Evolutionary conservation across 495 filamentous ascomycete species (phyloP).

Genomic region (Xylaria grammica): DNA sequence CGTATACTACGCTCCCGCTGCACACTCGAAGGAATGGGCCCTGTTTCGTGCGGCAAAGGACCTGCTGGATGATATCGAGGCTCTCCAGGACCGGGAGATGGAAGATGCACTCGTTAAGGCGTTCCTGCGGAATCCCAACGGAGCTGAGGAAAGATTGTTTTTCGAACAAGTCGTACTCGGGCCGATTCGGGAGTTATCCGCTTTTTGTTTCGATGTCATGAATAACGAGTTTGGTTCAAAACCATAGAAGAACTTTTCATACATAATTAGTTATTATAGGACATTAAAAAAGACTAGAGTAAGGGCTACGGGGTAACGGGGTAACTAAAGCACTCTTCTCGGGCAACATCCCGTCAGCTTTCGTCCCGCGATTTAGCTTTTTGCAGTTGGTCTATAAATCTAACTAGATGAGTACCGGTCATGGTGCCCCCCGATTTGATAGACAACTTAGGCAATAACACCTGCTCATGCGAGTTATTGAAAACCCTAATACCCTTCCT

Average conservation of each 20-base stretch:
- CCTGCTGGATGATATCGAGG: conserved; percentile 45
- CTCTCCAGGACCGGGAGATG: conserved; percentile 41
- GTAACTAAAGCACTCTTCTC: too few relatives aligned
- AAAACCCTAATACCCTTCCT: too few relatives aligned
- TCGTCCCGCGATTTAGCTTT: too few relatives aligned
- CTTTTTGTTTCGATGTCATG: conserved; percentile 42
- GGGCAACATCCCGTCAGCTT: too few relatives aligned
- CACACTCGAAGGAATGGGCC: conserved; percentile 42
- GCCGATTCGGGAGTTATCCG: conserved; percentile 41
- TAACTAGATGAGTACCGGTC: too few relatives aligned
- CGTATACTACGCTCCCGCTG: conserved; percentile 36
- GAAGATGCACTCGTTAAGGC: conserved; percentile 40
- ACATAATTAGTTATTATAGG: neutral
- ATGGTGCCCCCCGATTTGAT: too few relatives aligned
- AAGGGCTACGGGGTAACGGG: too few relatives aligned
- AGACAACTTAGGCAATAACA: too few relatives aligned
- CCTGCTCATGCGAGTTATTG: too few relatives aligned
- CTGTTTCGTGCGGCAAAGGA: conserved; percentile 40
- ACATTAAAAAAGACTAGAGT: too few relatives aligned
- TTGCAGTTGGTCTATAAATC: too few relatives aligned
- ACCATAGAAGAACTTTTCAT: neutral
- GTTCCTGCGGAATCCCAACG: conserved; percentile 43
- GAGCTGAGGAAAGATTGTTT: conserved; percentile 38
- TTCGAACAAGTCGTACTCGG: conserved; percentile 44
- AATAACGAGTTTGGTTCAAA: conserved; percentile 37